Base-by-base conservation (phyloP, 148 eudicot genomes). In the Spergularia marina region DNA sequence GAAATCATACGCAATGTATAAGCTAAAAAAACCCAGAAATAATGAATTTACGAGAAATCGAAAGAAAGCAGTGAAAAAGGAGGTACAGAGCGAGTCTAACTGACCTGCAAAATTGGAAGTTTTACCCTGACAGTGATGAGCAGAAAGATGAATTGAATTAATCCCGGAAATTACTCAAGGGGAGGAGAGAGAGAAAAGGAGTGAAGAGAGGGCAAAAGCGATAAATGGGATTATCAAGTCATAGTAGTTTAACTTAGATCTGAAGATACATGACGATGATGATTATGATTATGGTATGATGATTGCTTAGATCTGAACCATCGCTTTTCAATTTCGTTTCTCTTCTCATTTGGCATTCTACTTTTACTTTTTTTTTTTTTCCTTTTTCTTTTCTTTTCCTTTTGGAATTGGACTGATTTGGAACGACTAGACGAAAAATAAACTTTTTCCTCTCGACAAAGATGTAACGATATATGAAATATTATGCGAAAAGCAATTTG, bases 301-400 rank as follows among this genome's bases (percentile, higher is more conserved):
- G 23, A 65, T 68, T 49, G 56, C 71, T 68, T 68, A 68, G 71
- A 68, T 68, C 71, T 49, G 39, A 68, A 68, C 51, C 21, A 40
- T 65, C 23, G 5, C 8, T 2, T 0, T 6, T 39, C 17, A 34
- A 15, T 67, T 10, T 12, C 10, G n/a, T 47, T 67, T 49, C 16
- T 6, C 40, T 41, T 39, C 40, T 36, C 9, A n/a, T 44, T 67
- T 52, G 12, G 20, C 8, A 18, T 17, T 55, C 30, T 23, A 23
- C 25, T 23, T 23, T 23, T 23, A 1, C 25, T 23, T 23, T 23
- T 23, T 23, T 23, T 23, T 23, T 23, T 23, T 23, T 23, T 23
- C 25, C 25, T 1, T 23, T 23, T 23, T 23, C 25, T 23, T 23
- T 23, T 23, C 25, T 1, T 23, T 23, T 23, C 25, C 25, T 23